Evolutionary conservation across 305 asterid genomes (phyloP), one percentile per base, ranked within the genome.

Genomic region (Fraxinus nigra): DNA sequence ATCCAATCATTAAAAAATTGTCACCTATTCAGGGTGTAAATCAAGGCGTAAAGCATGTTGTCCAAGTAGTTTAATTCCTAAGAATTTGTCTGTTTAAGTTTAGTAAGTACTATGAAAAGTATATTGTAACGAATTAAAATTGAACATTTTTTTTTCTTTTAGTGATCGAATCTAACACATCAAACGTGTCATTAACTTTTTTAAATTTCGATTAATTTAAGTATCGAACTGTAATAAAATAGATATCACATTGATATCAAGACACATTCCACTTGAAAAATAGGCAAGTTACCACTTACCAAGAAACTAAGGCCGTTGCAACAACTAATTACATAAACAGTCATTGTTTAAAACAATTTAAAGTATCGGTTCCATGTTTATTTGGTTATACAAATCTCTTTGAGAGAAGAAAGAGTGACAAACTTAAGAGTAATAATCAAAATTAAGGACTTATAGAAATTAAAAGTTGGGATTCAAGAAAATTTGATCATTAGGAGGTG

Each of bases 401-500:
- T 1, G 78, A 80, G 63, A 48, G 34, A 46, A 61, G 80, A 18
- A 20, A 56, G 22, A 75, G 79, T 77, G 43, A 75, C 75, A 75
- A 33, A 20, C 79, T 56, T 59, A 13, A 63, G 35, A 65, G 81
- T 69, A 77, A 79, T 43, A 24, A 51, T 72, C 46, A 77, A 18
- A 82, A 80, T 10, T 37, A 78, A 51, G 24, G 24, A 54, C 63
- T 54, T 5, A n/a, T 4, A 54, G 8, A 20, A 65, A 59, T 79
- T 63, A 83, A 85, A 65, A 67, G 74, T 67, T 28, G 35, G 74
- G 74, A 13, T 24, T 88, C 73, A 76, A 79, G 77, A 82, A 32
- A 73, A 63, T 54, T 35, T 80, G 81, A 40, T 43, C 1, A 78
- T 88, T 79, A 89, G 67, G 93, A 88, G 40, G 96, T 90, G 51